phyloP scores from a whole-genome alignment of 176 grass and related monocot genomes.

The Rhynchospora tenuis region DNA sequence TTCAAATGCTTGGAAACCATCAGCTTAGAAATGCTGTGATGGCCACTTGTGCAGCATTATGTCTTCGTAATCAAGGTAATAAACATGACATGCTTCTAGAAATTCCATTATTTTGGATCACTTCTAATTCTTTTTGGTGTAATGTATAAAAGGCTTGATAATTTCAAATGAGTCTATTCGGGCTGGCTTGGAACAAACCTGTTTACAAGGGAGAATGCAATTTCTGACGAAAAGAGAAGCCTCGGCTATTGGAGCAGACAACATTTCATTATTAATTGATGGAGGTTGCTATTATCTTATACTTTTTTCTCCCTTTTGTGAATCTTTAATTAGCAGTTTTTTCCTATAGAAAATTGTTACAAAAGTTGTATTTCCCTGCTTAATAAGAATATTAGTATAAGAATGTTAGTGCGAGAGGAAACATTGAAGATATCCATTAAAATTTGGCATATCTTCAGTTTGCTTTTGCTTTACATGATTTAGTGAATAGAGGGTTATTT shows the following conservation, averaged over 20 bases:
- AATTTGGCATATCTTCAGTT: background rate
- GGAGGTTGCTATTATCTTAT: constrained; percentile 43
- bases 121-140: background rate
- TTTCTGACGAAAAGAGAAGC: constrained; percentile 58
- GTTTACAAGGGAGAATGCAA: constrained; percentile 62
- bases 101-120: constrained; percentile 6
- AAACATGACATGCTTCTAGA: background rate
- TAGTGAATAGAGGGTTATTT: background rate
- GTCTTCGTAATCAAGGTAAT: constrained; percentile 62
- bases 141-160: constrained; percentile 58
- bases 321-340: background rate
- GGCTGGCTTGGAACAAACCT: constrained; percentile 54
- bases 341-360: background rate
- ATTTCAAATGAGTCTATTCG: constrained; percentile 62
- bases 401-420: background rate
- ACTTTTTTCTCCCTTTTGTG: background rate
- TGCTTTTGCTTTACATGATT: background rate
- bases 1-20: constrained; percentile 64
- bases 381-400: background rate
- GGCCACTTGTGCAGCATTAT: constrained; percentile 55
- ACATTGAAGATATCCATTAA: background rate
- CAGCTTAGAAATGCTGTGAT: constrained; percentile 75
- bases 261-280: constrained; percentile 44
- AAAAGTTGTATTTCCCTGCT: background rate
- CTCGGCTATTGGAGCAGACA: constrained; percentile 38